Evolutionary conservation across 2,329 filamentous ascomycete genomes (phyloP), one percentile per base, ranked within the genome.

Genomic region (Aschersonia sp.): DNA sequence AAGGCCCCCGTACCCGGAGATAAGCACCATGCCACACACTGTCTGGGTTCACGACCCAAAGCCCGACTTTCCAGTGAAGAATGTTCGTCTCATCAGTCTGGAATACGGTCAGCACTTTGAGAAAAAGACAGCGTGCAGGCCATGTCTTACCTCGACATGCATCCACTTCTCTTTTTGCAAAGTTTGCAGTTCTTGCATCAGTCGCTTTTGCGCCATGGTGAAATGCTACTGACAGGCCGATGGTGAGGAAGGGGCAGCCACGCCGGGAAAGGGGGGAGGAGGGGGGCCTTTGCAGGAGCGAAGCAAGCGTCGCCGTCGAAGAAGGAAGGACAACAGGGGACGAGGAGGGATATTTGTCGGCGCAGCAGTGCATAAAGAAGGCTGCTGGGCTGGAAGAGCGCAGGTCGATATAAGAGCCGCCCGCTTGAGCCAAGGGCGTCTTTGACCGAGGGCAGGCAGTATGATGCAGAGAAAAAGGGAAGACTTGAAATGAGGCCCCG

Each of bases 101-200:
- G 22, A 22, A 22, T 2, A 22, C 22, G 22, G 22, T 22, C 22
- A 22, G 22, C 22, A 22, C 22, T 22, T 22, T 22, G 22, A 22
- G 22, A 22, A 22, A 22, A 22, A 22, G 22, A 22, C 22, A 22
- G 22, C 22, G 22, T 22, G 4, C 22, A 22, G 22, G 22, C 22
- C 22, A 22, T 22, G 22, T 22, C 22, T 52, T 66, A 88, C 85
- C 63, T 94, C 85, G 55, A 96, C 87, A 57, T 90, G 79, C 14
- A 94, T 84, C 90, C 90, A 98, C 63, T 87, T 87, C 73, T 96
- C 89, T 64, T 92, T 88, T 47, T 79, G 74, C 41, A 97, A 75
- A 43, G 78, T 73, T 64, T 85, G 83, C 68, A 87, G 81, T 72
- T 97, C 90, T 56, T 84, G 84, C 85, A 94, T 87, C 48, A 97